phyloP scores from a whole-genome alignment of 768 basidiomycete species.

The Lactarius evosmus region DNA sequence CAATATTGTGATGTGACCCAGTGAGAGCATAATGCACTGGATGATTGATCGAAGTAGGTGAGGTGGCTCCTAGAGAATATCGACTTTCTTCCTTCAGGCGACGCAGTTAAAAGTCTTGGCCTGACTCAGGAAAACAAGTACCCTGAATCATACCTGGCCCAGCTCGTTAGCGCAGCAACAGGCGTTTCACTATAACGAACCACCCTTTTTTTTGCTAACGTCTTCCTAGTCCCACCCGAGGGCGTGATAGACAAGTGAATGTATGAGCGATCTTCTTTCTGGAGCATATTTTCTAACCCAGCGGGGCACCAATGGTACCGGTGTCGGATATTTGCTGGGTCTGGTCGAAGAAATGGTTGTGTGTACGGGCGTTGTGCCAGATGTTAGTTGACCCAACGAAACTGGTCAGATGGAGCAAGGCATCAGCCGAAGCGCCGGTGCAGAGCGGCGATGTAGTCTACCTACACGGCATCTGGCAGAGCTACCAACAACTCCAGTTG shows the following conservation, averaged over 20 bases:
- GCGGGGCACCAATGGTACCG: too few relatives aligned
- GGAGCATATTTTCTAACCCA: too few relatives aligned
- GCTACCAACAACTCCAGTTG: too few relatives aligned
- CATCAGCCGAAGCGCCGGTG: neutral
- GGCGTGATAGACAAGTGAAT: too few relatives aligned
- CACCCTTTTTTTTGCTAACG: neutral
- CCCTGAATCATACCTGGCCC: neutral
- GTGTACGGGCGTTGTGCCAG: too few relatives aligned
- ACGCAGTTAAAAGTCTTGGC: too few relatives aligned
- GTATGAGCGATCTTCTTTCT: neutral
- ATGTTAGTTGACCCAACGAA: neutral
- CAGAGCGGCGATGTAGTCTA: neutral
- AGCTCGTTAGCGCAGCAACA: neutral
- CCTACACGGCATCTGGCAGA: neutral
- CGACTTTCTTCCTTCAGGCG: too few relatives aligned
- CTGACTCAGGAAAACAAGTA: neutral
- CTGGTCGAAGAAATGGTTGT: neutral
- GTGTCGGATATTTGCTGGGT: neutral
- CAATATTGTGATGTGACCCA: too few relatives aligned
- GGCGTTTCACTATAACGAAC: neutral
- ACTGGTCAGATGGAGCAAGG: too few relatives aligned
- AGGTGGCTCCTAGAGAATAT: too few relatives aligned
- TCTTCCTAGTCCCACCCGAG: neutral
- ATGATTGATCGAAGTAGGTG: too few relatives aligned
- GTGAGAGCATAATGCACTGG: too few relatives aligned